Evolutionary conservation across 2,329 filamentous ascomycete species (phyloP).

Genomic region (Penicillium thymicola): DNA sequence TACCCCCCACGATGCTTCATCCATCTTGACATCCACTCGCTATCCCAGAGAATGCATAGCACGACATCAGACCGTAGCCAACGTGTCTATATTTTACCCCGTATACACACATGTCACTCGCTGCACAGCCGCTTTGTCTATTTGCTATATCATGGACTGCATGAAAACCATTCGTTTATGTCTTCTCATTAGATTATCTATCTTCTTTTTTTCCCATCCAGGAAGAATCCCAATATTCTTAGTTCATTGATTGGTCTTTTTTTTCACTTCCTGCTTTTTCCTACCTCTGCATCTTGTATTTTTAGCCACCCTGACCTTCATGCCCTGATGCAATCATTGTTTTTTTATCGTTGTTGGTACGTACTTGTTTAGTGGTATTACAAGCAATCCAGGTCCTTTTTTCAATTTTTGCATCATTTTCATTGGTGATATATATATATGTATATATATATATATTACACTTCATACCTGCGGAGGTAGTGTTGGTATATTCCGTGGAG

Average conservation of each 20-base stretch:
- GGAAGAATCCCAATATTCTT: neutral
- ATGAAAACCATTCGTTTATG: neutral
- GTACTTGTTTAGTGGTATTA: constrained; percentile 3
- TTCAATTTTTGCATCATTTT: neutral
- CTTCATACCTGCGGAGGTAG: too few relatives aligned
- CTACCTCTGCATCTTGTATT: constrained; percentile 5
- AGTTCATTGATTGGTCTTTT: neutral
- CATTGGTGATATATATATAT: neutral
- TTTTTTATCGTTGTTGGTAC: neutral
- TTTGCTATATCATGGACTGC: neutral
- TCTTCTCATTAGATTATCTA: neutral
- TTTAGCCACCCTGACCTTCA: neutral
- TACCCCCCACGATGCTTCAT: neutral
- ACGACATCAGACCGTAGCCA: neutral
- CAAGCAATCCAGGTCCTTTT: neutral
- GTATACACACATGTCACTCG: constrained; percentile 8
- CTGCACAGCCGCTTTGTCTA: neutral
- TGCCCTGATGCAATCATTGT: constrained; percentile 4
- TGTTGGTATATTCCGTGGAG: too few relatives aligned
- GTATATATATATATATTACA: too few relatives aligned
- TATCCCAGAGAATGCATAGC: neutral
- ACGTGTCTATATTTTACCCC: neutral
- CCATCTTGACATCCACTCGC: constrained; percentile 3
- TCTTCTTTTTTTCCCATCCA: neutral
- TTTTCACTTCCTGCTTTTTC: constrained; percentile 1